Base-by-base conservation (phyloP, 1,139 yeast species). In the Geotrichum australiense region DNA sequence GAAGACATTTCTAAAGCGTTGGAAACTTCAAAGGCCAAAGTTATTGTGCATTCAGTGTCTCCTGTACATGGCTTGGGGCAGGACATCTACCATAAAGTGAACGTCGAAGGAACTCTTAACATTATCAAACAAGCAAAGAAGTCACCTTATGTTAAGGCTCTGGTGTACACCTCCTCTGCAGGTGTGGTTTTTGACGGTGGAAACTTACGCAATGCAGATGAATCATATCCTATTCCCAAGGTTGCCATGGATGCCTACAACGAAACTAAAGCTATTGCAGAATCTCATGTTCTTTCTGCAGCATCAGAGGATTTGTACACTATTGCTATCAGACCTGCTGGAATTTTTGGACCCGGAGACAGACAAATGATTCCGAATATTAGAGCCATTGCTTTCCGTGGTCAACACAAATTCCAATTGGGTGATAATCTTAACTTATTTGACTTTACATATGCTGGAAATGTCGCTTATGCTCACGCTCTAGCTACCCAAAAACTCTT, bases 381-480 rank as follows among this genome's bases (percentile, higher is more conserved):
- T 46, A 76, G 96, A 56, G 74, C 74, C 14, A 95, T 87, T 38
- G 91, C 95, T 2, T 73, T 73, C 50, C 68, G 78, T 45, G 95
- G 94, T 12, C 97, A 91, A 61, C 82, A 91, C 26, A 83, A 82
- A 61, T 86, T 85, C 62, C 98, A 93, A 63, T 70, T 93, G 39
- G 98, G 99, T 50, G 91, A 85, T 61, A 93, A 93, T 63, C 78
- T 83, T 61, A 91, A 91, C 58, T 65, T 93, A 47, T 93, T 91
- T 57, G 99, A 93, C 60, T 87, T 95, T 82, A 87, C 97, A 0
- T 93, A 87, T 56, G 98, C 83, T n/a, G 97, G 96, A n/a, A 93
- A 93, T 62, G 97, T 93, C 18, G 98, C 98, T 0, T 94, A 87
- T 64, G 81, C 96, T 4, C 99, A 93, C 62, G 87, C 91, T 7